phyloP scores from a whole-genome alignment of 805 yeast genomes.

The Lipomyces kockii region DNA sequence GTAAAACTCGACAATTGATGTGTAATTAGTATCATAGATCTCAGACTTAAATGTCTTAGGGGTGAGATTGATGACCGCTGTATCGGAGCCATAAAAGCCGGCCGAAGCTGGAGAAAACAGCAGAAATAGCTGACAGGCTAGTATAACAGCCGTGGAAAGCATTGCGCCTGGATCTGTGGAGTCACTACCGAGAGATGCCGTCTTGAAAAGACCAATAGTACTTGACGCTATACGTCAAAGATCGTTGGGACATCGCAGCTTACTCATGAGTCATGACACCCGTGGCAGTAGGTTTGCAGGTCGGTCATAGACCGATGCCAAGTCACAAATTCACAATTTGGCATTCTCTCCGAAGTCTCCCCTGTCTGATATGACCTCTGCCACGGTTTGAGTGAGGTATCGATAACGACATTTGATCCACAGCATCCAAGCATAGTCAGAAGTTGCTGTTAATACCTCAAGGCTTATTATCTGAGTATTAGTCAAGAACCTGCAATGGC shows the following conservation, averaged over 20 bases:
- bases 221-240: no score
- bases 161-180: not conserved
- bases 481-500: not conserved
- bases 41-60: conserved; percentile 65
- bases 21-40: conserved; percentile 71
- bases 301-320: no score
- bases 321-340: no score
- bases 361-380: no score
- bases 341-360: no score
- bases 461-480: not conserved
- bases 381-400: no score
- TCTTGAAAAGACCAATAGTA: no score
- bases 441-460: not conserved
- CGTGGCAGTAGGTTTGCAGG: no score
- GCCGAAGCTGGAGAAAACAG: conserved; percentile 4
- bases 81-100: conserved; percentile 48
- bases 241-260: no score
- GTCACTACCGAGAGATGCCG: no score
- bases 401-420: not conserved
- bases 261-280: no score
- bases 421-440: not conserved
- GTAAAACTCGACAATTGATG: conserved; percentile 85
- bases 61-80: conserved; percentile 61
- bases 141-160: not conserved
- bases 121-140: not conserved